Evolutionary conservation across 257 asterid genomes (phyloP).

Genomic region (Mitragyna speciosa): DNA sequence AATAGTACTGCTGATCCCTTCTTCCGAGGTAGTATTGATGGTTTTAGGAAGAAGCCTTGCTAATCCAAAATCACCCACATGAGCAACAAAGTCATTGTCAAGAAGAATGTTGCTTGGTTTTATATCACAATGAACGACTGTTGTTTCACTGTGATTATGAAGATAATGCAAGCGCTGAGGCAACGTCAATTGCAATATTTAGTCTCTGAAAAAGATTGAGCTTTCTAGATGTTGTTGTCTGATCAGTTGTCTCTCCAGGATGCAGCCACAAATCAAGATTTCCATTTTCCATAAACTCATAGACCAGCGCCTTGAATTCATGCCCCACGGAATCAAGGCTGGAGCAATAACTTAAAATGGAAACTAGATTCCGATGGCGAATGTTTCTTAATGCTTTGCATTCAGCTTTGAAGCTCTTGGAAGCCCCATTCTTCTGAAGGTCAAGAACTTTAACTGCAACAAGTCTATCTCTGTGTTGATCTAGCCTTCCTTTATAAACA

Average conservation of each 20-base stretch:
- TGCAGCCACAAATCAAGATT: slow-evolving; percentile 19
- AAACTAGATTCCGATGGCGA: slow-evolving; percentile 21
- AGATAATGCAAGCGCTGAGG: slow-evolving; percentile 19
- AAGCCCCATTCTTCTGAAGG: slow-evolving; percentile 3
- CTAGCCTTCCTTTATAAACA: slow-evolving; percentile 19
- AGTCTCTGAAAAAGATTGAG: slow-evolving; percentile 8
- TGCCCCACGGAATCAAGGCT: slow-evolving; percentile 9
- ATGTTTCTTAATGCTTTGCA: slow-evolving; percentile 17
- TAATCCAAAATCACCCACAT: no score
- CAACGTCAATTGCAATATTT: slow-evolving; percentile 22
- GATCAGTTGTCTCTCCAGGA: not conserved
- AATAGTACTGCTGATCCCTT: no score
- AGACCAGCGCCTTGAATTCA: slow-evolving; percentile 22
- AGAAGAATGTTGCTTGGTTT: no score
- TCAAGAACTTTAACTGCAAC: slow-evolving; percentile 19
- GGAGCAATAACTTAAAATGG: slow-evolving; percentile 17
- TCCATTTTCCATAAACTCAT: slow-evolving; percentile 23
- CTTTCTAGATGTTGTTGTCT: not conserved
- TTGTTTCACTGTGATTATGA: slow-evolving; percentile 19
- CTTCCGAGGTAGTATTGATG: no score
- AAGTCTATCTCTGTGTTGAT: not conserved
- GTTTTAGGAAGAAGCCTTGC: no score
- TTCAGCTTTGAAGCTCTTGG: slow-evolving; percentile 17
- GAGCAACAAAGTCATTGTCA: no score
- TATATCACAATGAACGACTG: slow-evolving; percentile 21